Evolutionary conservation across 768 basidiomycete genomes (phyloP).

Genomic region (Phylloporus scabripes): DNA sequence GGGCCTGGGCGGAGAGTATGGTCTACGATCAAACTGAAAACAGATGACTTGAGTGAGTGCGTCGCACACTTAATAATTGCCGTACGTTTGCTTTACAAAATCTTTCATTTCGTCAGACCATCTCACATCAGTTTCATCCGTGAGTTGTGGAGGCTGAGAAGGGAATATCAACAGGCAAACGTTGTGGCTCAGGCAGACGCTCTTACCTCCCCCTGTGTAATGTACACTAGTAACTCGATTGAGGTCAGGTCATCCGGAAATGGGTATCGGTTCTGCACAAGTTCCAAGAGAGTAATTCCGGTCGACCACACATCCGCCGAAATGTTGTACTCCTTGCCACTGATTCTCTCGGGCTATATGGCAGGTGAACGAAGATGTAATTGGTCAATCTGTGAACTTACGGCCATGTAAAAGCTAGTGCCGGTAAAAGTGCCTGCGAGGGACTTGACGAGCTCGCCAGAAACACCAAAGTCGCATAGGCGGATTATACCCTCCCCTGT

Average conservation of each 20-base stretch:
- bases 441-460: constrained; percentile 89
- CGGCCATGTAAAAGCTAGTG: constrained; percentile 98
- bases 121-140: constrained; percentile 57
- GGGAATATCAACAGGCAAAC: constrained; percentile 13
- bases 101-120: constrained; percentile 90
- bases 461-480: constrained; percentile 95
- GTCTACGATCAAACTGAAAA: constrained; percentile 62
- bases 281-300: constrained; percentile 89
- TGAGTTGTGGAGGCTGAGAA: constrained; percentile 70
- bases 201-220: constrained; percentile 71
- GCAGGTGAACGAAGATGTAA: constrained; percentile 1
- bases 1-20: constrained; percentile 70
- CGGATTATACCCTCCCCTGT: constrained; percentile 88
- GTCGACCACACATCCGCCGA: constrained; percentile 98
- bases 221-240: constrained; percentile 92
- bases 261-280: constrained; percentile 92
- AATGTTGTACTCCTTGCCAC: constrained; percentile 87
- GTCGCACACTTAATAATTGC: constrained; percentile 6
- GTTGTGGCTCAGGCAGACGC: background rate
- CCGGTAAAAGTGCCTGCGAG: constrained; percentile 95
- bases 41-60: constrained; percentile 2
- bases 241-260: constrained; percentile 88
- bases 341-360: constrained; percentile 85
- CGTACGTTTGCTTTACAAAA: constrained; percentile 82
- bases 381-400: constrained; percentile 40